These are phyloP conservation scores for Spinellus fusiger DNA, from an alignment of 192 early-diverging fungal species.

Conservation along the genomic window DNA sequence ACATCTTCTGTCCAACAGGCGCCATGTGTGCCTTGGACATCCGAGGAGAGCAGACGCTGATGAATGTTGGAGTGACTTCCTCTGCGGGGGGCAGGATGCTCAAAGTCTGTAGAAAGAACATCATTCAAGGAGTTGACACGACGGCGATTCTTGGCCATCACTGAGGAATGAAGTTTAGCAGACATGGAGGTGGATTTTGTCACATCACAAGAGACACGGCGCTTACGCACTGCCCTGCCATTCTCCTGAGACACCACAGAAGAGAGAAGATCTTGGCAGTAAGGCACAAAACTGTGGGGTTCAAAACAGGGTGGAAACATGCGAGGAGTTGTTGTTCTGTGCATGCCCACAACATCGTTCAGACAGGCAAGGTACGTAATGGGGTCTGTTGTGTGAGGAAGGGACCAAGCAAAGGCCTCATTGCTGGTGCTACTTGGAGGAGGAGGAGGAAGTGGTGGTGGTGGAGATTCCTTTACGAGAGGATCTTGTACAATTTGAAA, in stretches of 20 bases:
- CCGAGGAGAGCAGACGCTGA: neutral
- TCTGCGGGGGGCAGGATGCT: constrained; percentile 5
- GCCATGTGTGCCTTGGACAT: neutral
- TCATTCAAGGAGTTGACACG: constrained; percentile 54
- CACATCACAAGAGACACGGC: constrained; percentile 32
- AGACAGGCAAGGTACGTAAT: constrained; percentile 66
- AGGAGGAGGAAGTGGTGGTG: neutral
- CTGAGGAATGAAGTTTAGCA: neutral
- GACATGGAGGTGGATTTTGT: constrained; percentile 12
- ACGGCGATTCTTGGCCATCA: constrained; percentile 33
- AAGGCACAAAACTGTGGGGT: neutral
- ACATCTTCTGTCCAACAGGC: constrained; percentile 74
- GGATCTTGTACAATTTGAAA: constrained; percentile 67
- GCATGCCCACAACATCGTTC: constrained; percentile 73
- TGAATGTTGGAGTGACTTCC: neutral
- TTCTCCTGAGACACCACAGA: constrained; percentile 14
- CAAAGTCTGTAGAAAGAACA: constrained; percentile 9
- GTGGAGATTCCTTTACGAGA: constrained; percentile 10
- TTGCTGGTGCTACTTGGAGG: neutral
- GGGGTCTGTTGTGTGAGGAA: constrained; percentile 32
- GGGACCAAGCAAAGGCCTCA: neutral
- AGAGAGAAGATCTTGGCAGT: constrained; percentile 4
- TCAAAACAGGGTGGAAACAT: constrained; percentile 13
- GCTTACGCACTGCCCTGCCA: constrained; percentile 28
- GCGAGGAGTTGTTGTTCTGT: constrained; percentile 45